These are phyloP conservation scores for Hypoxylon lenormandii DNA, from an alignment of 495 filamentous ascomycete species.

Conservation along the genomic window DNA sequence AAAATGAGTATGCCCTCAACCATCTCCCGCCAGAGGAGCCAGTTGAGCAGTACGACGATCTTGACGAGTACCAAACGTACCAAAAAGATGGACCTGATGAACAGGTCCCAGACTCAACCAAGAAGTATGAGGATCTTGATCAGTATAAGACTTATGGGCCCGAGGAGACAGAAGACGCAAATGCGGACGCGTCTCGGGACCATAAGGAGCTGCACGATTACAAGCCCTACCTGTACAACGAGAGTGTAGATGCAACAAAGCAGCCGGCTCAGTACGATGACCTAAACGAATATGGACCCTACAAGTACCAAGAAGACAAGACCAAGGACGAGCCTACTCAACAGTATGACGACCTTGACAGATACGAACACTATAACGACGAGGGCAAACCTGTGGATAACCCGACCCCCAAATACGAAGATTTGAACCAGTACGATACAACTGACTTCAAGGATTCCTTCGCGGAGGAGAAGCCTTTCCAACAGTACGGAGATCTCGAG, in stretches of 20 bases:
- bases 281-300: too few species aligned
- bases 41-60: slow-evolving; percentile 44
- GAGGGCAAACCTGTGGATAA: slow-evolving; percentile 33
- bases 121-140: slow-evolving; percentile 48
- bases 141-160: not conserved
- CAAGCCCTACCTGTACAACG: too few species aligned
- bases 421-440: slow-evolving; percentile 53
- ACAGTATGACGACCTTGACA: slow-evolving; percentile 46
- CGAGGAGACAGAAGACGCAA: too few species aligned
- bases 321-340: slow-evolving; percentile 1
- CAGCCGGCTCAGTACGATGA: too few species aligned
- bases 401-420: slow-evolving; percentile 41
- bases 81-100: slow-evolving; percentile 11
- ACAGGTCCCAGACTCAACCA: slow-evolving; percentile 21
- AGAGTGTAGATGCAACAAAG: too few species aligned
- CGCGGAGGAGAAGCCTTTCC: slow-evolving; percentile 40
- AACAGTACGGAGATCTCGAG: slow-evolving; percentile 50
- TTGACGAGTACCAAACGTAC: slow-evolving; percentile 40
- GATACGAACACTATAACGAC: slow-evolving; percentile 40
- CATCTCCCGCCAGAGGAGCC: slow-evolving; percentile 48
- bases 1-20: slow-evolving; percentile 51
- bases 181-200: too few species aligned
- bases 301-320: too few species aligned
- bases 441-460: slow-evolving; percentile 49
- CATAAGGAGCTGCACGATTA: too few species aligned